Conservation (phyloP, 129 eudicot species). For the Apium graveolens region DNA sequence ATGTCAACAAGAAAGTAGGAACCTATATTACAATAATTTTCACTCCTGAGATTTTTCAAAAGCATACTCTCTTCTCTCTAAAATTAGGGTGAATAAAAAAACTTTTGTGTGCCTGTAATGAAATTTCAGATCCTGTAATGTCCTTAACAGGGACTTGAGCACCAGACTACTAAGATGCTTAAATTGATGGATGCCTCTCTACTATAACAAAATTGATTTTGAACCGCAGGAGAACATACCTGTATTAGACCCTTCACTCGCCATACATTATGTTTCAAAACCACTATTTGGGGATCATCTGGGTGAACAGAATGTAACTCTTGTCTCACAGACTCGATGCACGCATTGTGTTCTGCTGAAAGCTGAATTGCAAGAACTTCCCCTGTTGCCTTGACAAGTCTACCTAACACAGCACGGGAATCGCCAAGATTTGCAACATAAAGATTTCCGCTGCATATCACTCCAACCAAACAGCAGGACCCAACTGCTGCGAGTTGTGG, state of each 20-base stretch:
- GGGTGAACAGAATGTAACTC: constrained; percentile 26
- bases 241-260: constrained; percentile 34
- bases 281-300: constrained; percentile 24
- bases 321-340: constrained; percentile 25
- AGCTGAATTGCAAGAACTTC: constrained; percentile 26
- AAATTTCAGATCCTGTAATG: neutral
- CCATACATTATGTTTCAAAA: constrained; percentile 31
- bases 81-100: neutral
- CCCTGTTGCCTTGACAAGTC: constrained; percentile 27
- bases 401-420: constrained; percentile 32
- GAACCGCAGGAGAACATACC: neutral
- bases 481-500: constrained; percentile 20
- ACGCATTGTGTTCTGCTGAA: constrained; percentile 28
- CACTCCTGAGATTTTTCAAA: neutral
- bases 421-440: constrained; percentile 30
- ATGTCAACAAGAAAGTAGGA: neutral
- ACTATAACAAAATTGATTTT: neutral
- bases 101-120: neutral
- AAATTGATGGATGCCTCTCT: neutral
- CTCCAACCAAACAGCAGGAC: constrained; percentile 24
- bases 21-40: neutral
- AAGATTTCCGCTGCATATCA: constrained; percentile 21
- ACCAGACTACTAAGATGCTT: neutral
- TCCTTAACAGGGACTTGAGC: neutral
- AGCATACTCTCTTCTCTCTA: neutral